Percentiles rank a stretch among this genome's conserved stretches.
Evolutionary conservation across 2,329 filamentous ascomycete species (phyloP).

Genomic region (Cladosporium cucumerinum): DNA sequence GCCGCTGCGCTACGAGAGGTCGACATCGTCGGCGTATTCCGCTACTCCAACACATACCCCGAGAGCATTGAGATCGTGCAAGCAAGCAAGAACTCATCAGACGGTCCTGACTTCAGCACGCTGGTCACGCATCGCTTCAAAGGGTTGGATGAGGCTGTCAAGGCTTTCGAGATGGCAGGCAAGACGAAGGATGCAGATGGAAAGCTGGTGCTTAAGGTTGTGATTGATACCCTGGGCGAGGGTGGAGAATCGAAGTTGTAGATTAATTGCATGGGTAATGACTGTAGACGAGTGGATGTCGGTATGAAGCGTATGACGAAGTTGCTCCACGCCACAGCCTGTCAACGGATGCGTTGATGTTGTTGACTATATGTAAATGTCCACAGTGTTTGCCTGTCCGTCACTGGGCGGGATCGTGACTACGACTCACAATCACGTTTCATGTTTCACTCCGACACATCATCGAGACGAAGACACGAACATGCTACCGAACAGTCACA

Average conservation of each 20-base stretch:
- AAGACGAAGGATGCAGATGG: constrained; percentile 65
- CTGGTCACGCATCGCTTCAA: constrained; percentile 72
- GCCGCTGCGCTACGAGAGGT: constrained; percentile 71
- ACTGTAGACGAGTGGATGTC: not conserved
- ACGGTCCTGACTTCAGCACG: constrained; percentile 62
- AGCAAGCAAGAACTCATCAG: constrained; percentile 41
- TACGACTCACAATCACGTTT: not conserved
- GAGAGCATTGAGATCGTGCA: constrained; percentile 62
- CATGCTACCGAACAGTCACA: too few species aligned
- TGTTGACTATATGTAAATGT: too few species aligned
- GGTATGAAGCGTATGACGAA: not conserved
- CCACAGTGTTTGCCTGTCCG: too few species aligned
- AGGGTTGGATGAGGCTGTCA: constrained; percentile 59
- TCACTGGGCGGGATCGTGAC: too few species aligned
- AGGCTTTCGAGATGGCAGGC: constrained; percentile 68
- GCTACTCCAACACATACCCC: constrained; percentile 72
- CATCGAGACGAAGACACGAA: not conserved
- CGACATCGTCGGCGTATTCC: constrained; percentile 74
- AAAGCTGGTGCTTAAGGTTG: constrained; percentile 69
- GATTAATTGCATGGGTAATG: not conserved
- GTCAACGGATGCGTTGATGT: not conserved
- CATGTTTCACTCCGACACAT: not conserved
- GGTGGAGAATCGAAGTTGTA: constrained; percentile 6
- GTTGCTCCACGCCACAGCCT: not conserved
- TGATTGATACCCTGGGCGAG: constrained; percentile 43